phyloP scores from a whole-genome alignment of 306 rosid species.

The Hippophae gyantsensis region DNA sequence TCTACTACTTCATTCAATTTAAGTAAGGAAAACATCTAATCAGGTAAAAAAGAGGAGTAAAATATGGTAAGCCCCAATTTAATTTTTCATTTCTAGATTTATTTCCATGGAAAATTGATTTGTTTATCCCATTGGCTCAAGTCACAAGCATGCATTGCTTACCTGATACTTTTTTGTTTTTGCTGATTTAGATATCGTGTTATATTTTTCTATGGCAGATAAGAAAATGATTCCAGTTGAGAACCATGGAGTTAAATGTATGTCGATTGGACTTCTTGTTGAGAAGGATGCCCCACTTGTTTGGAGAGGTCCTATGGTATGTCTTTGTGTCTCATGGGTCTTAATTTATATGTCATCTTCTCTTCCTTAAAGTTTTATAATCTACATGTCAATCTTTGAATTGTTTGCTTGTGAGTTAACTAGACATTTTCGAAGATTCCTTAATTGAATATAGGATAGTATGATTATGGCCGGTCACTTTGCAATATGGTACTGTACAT shows the following conservation, averaged over 20 bases:
- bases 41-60: background rate
- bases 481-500: background rate
- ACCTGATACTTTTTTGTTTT: background rate
- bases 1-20: background rate
- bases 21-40: background rate
- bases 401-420: background rate
- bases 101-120: background rate
- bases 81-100: background rate
- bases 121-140: background rate
- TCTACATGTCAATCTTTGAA: background rate
- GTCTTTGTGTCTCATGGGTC: slow-evolving; percentile 10
- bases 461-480: background rate
- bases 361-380: background rate
- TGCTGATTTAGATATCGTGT: background rate
- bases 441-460: background rate
- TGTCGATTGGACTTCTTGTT: slow-evolving; percentile 93
- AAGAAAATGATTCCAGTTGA: slow-evolving; percentile 87
- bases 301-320: slow-evolving; percentile 99
- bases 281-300: slow-evolving; percentile 86
- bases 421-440: background rate
- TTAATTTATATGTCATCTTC: slow-evolving; percentile 4
- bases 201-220: slow-evolving; percentile 41
- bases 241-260: slow-evolving; percentile 85
- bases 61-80: background rate
- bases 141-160: background rate